Evolutionary conservation across 345 rosid species (phyloP).

Genomic region (Schrenkiella parvula): DNA sequence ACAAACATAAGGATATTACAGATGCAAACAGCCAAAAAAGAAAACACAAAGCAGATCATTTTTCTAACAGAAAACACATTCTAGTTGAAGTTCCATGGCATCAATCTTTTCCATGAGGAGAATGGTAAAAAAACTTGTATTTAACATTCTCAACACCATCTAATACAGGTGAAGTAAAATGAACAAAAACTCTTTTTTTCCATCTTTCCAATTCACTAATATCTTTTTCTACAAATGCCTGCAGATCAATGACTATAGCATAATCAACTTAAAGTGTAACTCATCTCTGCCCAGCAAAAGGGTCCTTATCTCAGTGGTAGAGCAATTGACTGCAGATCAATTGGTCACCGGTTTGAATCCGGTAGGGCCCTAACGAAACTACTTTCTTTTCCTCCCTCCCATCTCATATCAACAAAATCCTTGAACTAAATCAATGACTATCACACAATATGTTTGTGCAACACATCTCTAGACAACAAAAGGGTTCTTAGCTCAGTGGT

Average conservation of each 20-base stretch:
- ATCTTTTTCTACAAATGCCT: neutral
- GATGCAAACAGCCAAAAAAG: neutral
- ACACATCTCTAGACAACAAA: neutral
- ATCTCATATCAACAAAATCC: neutral
- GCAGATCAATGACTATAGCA: neutral
- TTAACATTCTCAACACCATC: neutral
- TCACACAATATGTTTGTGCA: neutral
- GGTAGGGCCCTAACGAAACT: constrained; percentile 24
- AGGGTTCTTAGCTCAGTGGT: constrained; percentile 81
- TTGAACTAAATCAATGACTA: neutral
- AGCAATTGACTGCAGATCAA: constrained; percentile 80
- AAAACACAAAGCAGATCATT: neutral
- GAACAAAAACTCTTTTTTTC: neutral
- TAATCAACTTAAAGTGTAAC: neutral
- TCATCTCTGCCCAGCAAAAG: neutral
- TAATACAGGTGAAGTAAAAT: neutral
- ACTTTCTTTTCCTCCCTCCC: neutral
- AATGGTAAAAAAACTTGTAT: neutral
- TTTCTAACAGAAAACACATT: neutral
- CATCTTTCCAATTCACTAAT: neutral
- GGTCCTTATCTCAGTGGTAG: constrained; percentile 79
- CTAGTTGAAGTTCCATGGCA: neutral
- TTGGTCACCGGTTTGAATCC: constrained; percentile 52
- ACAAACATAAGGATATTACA: neutral
- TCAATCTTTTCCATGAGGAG: neutral